Conservation (phyloP, 2,329 filamentous ascomycete genomes). For the Diaporthe amygdali region DNA sequence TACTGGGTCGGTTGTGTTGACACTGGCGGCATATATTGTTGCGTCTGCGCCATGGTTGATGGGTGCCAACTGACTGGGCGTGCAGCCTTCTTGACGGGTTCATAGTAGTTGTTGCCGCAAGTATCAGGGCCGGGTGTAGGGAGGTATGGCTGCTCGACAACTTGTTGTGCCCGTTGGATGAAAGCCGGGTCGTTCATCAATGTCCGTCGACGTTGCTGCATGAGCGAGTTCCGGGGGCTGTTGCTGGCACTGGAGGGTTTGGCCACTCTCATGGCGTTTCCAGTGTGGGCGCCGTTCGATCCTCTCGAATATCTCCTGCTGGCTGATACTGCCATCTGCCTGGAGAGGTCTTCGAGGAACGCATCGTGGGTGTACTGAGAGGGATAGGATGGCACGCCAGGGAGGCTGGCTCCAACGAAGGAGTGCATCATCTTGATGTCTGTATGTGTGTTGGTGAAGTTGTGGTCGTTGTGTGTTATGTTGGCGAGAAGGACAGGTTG, state of each 20-base stretch:
- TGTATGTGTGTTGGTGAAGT: background rate
- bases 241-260: conserved; percentile 73
- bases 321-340: conserved; percentile 55
- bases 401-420: conserved; percentile 38
- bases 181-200: conserved; percentile 56
- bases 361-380: conserved; percentile 45
- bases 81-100: conserved; percentile 44
- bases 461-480: conserved; percentile 1
- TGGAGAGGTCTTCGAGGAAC: conserved; percentile 56
- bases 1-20: conserved; percentile 42
- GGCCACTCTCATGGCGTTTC: conserved; percentile 60
- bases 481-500: background rate
- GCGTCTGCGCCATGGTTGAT: conserved; percentile 51
- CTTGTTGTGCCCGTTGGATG: conserved; percentile 52
- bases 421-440: conserved; percentile 36
- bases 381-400: conserved; percentile 31
- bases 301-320: conserved; percentile 54
- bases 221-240: conserved; percentile 64
- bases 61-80: conserved; percentile 81
- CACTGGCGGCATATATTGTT: conserved; percentile 33
- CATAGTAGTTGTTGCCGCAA: conserved; percentile 37
- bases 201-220: conserved; percentile 59
- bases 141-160: conserved; percentile 48
- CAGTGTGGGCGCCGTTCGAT: conserved; percentile 55
- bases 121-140: conserved; percentile 39